These are phyloP conservation scores for Apophysomyces sp. DNA, from an alignment of 371 early-diverging fungal species.

Conservation along the genomic window DNA sequence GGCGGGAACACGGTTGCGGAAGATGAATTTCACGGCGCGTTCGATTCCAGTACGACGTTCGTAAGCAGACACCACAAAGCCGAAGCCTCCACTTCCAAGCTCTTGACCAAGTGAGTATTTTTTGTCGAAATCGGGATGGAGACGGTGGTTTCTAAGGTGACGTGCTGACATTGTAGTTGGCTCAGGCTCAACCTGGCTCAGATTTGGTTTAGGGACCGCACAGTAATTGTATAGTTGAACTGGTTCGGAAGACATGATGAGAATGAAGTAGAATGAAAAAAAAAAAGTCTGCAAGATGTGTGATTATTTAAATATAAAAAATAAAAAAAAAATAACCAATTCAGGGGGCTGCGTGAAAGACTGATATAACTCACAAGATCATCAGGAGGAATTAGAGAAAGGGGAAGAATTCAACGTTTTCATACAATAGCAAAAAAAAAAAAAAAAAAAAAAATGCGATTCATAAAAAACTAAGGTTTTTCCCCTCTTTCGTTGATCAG, in stretches of 20 bases:
- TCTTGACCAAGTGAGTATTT: conserved; percentile 63
- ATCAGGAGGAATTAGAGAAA: neutral
- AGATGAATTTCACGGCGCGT: conserved; percentile 83
- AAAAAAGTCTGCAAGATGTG: neutral
- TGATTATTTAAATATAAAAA: too few relatives aligned
- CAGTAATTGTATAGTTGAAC: neutral
- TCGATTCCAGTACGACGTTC: conserved; percentile 50
- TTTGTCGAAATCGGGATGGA: conserved; percentile 46
- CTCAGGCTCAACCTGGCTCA: neutral
- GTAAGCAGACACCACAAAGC: conserved; percentile 68
- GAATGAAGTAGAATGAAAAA: neutral
- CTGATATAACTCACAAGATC: neutral
- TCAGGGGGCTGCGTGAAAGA: neutral
- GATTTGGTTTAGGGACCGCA: neutral
- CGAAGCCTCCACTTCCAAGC: conserved; percentile 81
- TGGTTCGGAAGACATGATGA: neutral
- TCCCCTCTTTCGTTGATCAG: neutral
- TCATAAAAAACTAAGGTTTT: neutral
- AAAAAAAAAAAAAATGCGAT: neutral
- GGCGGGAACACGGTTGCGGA: conserved; percentile 60
- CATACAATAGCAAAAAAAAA: neutral
- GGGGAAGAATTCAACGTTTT: neutral
- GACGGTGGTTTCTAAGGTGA: conserved; percentile 16
- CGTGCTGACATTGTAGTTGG: neutral
- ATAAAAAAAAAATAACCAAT: neutral